Percentiles rank a stretch among this genome's conserved stretches.
phyloP scores from a whole-genome alignment of 73 alveolate genomes.

The Stentor coeruleus region DNA sequence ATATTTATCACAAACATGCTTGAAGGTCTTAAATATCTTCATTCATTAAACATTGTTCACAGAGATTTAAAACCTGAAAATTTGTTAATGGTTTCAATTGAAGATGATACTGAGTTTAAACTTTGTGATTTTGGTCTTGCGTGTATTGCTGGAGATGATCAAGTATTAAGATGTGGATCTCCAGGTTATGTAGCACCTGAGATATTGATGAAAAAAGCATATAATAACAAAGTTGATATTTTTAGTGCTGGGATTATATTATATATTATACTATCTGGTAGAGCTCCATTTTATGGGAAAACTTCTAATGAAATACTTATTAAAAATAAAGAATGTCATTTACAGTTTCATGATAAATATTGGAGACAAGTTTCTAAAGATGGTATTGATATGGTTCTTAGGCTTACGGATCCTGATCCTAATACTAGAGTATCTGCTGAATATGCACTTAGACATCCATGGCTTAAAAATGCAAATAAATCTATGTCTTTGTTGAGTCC shows the following conservation, averaged over 20 bases:
- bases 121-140: conserved; percentile 60
- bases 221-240: conserved; percentile 52
- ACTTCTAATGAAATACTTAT: conserved; percentile 18
- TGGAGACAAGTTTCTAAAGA: background rate
- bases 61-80: conserved; percentile 61
- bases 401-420: conserved; percentile 3
- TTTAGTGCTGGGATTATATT: conserved; percentile 59
- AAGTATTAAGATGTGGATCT: conserved; percentile 54
- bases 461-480: no score
- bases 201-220: conserved; percentile 45
- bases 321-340: background rate
- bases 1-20: background rate
- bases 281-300: conserved; percentile 59
- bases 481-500: no score
- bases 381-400: background rate
- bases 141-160: conserved; percentile 27
- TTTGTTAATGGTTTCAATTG: conserved; percentile 42
- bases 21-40: background rate
- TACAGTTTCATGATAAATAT: background rate
- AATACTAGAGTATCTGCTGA: background rate
- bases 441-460: background rate
- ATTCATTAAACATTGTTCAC: conserved; percentile 33
- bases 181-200: conserved; percentile 76
- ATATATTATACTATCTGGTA: conserved; percentile 57
- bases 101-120: conserved; percentile 36